Base-by-base conservation (phyloP, 441 rosid species). In the Daphne laureola region DNA sequence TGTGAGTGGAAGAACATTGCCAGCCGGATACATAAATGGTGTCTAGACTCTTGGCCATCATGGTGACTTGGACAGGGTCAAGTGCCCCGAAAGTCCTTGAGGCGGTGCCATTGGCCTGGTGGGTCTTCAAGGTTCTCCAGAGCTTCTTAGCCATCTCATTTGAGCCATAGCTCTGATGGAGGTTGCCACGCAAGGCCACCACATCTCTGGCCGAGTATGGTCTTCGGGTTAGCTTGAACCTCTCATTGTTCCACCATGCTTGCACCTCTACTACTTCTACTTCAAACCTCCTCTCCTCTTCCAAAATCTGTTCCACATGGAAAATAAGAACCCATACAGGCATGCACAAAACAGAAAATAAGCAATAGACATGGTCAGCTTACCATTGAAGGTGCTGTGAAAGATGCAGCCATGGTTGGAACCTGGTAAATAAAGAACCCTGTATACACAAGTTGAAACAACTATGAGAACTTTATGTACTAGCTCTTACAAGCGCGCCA, bases 1-100 rank as follows among this genome's bases (percentile, higher is more conserved):
- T 84, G 72, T 86, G 96, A 12, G 96, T 92, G 16, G 98, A 92
- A 8, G 97, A 92, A 73, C 98, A 92, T 59, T 92, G 97, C 96
- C 96, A 88, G 16, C 98, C 98, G 3, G 96, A 92, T 61, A 89
- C 90, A 12, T 89, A 92, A 46, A 89, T 84, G 23, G 82, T 66
- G 80, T 92, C 96, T 53, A 89, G 66, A 74, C 84, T 82, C 65
- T 82, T 86, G 59, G 91, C 96, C 98, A 88, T 92, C 96, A 89
- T 83, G 62, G 98, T 53, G 13, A 86, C 97, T 54, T 92, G 94
- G 53, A 89, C 94, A 4, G 97, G 92, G 68, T 86, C 96, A 25
- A 86, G 87, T 2, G 98, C 94, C 15, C 96, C 92, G 12, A 89
- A 89, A 43, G 98, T 92, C 51, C 96, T 81, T 12, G 98, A 88